Evolutionary conservation across 2,329 filamentous ascomycete genomes (phyloP).

Genomic region (Penicillium sp.): DNA sequence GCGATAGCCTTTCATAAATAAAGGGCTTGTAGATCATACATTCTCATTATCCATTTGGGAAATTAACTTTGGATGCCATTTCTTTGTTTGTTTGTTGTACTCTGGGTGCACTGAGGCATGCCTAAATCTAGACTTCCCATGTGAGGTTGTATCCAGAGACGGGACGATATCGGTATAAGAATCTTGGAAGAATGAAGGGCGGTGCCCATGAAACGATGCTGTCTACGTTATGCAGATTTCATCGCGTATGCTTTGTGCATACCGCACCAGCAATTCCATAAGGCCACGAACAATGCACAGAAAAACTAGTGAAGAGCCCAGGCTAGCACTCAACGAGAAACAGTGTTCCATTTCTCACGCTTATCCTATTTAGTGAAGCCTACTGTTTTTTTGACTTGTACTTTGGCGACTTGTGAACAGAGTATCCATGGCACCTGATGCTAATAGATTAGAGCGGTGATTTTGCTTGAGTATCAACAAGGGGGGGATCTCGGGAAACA

Average conservation of each 20-base stretch:
- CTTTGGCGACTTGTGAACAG: too few species aligned
- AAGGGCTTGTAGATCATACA: background rate
- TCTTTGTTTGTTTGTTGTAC: background rate
- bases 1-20: background rate
- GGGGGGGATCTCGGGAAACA: too few species aligned
- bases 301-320: too few species aligned
- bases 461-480: too few species aligned
- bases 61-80: background rate
- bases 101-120: background rate
- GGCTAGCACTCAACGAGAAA: too few species aligned
- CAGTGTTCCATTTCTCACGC: too few species aligned
- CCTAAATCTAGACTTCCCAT: background rate
- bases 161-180: background rate
- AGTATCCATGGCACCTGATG: too few species aligned
- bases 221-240: background rate
- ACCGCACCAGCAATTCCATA: background rate
- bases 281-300: too few species aligned
- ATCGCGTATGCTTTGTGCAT: background rate
- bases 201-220: background rate
- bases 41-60: background rate
- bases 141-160: background rate
- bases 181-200: background rate
- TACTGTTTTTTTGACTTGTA: too few species aligned
- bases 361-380: too few species aligned
- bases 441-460: too few species aligned